These are phyloP conservation scores for Amylostereum chailletii DNA, from an alignment of 1,284 basidiomycete species.

Conservation along the genomic window DNA sequence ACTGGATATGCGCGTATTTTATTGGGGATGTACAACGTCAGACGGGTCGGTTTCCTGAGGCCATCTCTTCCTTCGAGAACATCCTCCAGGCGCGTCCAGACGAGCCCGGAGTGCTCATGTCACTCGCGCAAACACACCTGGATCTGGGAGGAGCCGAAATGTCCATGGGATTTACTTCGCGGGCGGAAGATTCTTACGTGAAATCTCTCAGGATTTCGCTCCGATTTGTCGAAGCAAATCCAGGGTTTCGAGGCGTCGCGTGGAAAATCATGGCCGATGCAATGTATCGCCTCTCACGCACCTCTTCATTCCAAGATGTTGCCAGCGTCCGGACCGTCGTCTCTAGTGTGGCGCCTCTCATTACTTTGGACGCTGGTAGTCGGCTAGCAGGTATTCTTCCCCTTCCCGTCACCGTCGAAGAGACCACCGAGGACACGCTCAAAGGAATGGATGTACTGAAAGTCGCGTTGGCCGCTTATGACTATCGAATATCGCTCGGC, in stretches of 20 bases:
- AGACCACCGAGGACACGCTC: slow-evolving; percentile 13
- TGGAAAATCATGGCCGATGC: slow-evolving; percentile 90
- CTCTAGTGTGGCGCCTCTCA: slow-evolving; percentile 24
- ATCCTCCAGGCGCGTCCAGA: slow-evolving; percentile 52
- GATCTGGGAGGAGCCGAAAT: slow-evolving; percentile 64
- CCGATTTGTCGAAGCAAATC: slow-evolving; percentile 44
- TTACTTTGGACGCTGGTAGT: slow-evolving; percentile 30
- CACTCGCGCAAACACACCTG: slow-evolving; percentile 70
- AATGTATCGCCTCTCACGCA: slow-evolving; percentile 53
- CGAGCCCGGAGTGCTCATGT: slow-evolving; percentile 66
- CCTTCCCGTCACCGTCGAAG: slow-evolving; percentile 15
- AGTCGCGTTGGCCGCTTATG: slow-evolving; percentile 61
- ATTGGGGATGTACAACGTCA: slow-evolving; percentile 83
- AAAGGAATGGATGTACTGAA: slow-evolving; percentile 36
- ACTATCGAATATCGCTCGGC: slow-evolving; percentile 66
- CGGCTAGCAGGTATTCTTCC: slow-evolving; percentile 35
- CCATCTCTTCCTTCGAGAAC: slow-evolving; percentile 59
- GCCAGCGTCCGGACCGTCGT: slow-evolving; percentile 28
- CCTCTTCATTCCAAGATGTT: slow-evolving; percentile 34
- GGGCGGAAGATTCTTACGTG: slow-evolving; percentile 71
- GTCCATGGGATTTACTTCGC: slow-evolving; percentile 59
- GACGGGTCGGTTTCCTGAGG: slow-evolving; percentile 68
- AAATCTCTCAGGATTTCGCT: slow-evolving; percentile 49
- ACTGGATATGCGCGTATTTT: slow-evolving; percentile 84
- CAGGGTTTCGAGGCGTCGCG: slow-evolving; percentile 60